phyloP scores from a whole-genome alignment of 768 basidiomycete species.

The Pulveroboletus sp. region DNA sequence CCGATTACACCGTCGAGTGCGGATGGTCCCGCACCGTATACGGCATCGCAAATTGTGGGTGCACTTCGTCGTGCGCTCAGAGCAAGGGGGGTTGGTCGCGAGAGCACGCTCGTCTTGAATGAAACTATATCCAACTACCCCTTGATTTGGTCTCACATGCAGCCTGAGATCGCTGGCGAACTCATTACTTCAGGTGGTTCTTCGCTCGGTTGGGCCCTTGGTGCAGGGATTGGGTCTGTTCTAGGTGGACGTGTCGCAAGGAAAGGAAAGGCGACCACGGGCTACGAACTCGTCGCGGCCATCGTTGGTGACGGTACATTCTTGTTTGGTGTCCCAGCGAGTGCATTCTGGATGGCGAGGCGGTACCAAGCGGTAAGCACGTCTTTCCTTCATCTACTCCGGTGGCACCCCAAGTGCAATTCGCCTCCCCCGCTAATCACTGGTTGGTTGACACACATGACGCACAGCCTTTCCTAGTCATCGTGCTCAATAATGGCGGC shows the following conservation, averaged over 20 bases:
- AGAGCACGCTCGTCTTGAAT: slow-evolving; percentile 48
- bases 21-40: slow-evolving; percentile 18
- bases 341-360: slow-evolving; percentile 70
- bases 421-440: background rate
- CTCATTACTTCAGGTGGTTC: slow-evolving; percentile 58
- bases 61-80: slow-evolving; percentile 41
- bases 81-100: slow-evolving; percentile 32
- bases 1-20: slow-evolving; percentile 15
- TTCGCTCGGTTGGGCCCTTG: slow-evolving; percentile 65
- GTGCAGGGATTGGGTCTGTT: slow-evolving; percentile 56
- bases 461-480: slow-evolving; percentile 63
- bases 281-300: slow-evolving; percentile 50
- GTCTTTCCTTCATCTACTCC: background rate
- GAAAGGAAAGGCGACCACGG: slow-evolving; percentile 19
- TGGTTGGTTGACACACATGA: background rate
- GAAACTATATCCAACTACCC: slow-evolving; percentile 59
- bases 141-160: slow-evolving; percentile 53
- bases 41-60: slow-evolving; percentile 46
- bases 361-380: slow-evolving; percentile 56
- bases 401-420: too few relatives aligned
- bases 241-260: slow-evolving; percentile 37
- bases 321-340: slow-evolving; percentile 60
- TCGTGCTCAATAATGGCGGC: slow-evolving; percentile 69
- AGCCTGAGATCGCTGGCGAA: slow-evolving; percentile 45
- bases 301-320: slow-evolving; percentile 71